Percentiles rank a stretch among this genome's conserved stretches.
phyloP scores from a whole-genome alignment of 495 filamentous ascomycete species.

The Cercophora samala region DNA sequence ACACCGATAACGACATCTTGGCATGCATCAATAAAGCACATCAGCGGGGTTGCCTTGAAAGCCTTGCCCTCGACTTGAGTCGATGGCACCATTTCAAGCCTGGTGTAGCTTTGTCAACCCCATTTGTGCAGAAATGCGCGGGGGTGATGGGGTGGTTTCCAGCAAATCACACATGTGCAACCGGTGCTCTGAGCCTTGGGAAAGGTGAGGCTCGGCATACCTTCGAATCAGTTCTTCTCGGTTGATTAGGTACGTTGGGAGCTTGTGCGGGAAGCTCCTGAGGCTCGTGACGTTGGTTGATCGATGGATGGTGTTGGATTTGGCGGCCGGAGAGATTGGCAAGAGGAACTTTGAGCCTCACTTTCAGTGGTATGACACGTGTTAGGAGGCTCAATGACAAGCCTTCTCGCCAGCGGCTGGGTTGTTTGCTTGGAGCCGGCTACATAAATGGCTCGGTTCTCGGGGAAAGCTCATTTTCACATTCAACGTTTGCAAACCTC shows the following conservation, averaged over 20 bases:
- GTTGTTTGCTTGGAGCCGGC: background rate
- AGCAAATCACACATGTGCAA: background rate
- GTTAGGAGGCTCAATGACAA: background rate
- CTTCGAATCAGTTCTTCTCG: background rate
- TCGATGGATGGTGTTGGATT: background rate
- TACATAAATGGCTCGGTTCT: background rate
- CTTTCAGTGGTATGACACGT: background rate
- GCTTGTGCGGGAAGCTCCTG: background rate
- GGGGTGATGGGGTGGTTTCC: background rate
- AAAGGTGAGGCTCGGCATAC: background rate
- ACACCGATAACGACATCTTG: background rate
- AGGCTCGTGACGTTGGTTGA: background rate
- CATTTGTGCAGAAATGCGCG: background rate
- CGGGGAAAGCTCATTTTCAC: too few relatives aligned
- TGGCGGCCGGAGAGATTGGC: too few relatives aligned
- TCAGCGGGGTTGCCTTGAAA: background rate
- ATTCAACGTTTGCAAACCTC: too few relatives aligned
- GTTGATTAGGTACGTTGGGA: background rate
- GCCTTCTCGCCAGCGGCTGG: background rate
- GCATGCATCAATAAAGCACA: too few relatives aligned
- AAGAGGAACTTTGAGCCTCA: background rate
- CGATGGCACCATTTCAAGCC: background rate
- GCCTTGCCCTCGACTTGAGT: background rate
- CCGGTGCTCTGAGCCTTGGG: background rate
- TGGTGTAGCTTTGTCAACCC: background rate